phyloP scores from a whole-genome alignment of 2,329 filamentous ascomycete species.

The Ophiostoma sp. region DNA sequence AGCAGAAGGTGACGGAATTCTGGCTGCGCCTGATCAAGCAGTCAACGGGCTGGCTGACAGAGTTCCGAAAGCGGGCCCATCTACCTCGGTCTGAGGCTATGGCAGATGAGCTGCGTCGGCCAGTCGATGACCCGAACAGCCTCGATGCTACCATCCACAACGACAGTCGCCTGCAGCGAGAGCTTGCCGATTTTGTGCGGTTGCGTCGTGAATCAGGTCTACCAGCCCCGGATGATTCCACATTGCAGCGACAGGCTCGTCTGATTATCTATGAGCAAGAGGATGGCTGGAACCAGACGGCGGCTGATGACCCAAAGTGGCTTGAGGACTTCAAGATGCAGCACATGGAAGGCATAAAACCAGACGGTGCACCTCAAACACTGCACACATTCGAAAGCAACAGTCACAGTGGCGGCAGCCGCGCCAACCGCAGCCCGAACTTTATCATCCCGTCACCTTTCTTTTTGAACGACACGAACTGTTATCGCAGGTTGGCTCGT shows the following conservation, averaged over 20 bases:
- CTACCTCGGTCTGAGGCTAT: constrained; percentile 55
- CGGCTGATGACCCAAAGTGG: constrained; percentile 52
- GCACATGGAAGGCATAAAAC: constrained; percentile 27
- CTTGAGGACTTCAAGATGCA: constrained; percentile 49
- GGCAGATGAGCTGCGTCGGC: constrained; percentile 43
- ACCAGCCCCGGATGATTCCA: constrained; percentile 46
- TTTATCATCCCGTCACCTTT: constrained; percentile 35
- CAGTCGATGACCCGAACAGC: constrained; percentile 46
- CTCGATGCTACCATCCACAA: constrained; percentile 58
- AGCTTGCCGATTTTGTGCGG: constrained; percentile 50
- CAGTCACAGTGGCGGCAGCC: constrained; percentile 11
- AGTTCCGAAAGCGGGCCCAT: constrained; percentile 52
- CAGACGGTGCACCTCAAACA: neutral
- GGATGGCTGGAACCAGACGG: constrained; percentile 60
- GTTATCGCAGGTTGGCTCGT: constrained; percentile 51
- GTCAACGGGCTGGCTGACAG: constrained; percentile 51
- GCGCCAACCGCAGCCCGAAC: constrained; percentile 17
- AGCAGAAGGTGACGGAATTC: constrained; percentile 51
- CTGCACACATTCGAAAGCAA: neutral
- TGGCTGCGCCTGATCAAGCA: constrained; percentile 48
- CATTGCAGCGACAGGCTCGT: constrained; percentile 53
- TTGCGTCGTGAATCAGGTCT: constrained; percentile 42
- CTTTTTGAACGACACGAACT: constrained; percentile 57
- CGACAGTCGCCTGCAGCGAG: constrained; percentile 51
- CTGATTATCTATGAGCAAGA: constrained; percentile 59